phyloP scores from a whole-genome alignment of 202 grass and related monocot genomes.

The Saccharum hybrid region DNA sequence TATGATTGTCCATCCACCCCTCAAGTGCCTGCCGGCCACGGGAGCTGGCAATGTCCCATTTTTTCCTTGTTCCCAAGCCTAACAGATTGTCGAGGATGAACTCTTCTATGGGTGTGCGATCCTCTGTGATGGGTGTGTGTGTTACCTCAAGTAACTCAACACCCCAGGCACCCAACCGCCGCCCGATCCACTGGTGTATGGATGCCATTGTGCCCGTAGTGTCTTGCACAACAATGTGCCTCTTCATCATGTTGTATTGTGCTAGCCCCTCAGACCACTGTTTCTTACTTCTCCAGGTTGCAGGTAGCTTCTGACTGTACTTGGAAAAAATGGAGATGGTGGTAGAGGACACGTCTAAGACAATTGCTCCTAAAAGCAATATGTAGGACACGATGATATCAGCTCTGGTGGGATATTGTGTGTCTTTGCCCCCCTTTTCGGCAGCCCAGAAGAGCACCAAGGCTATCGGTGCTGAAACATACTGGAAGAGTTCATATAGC shows the following conservation, averaged over 20 bases:
- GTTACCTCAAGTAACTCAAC: not conserved
- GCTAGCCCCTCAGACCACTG: constrained; percentile 25
- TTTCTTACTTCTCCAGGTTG: not conserved
- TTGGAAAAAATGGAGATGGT: not conserved
- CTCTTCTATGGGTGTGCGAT: not conserved
- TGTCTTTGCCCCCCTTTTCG: not conserved
- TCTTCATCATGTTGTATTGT: constrained; percentile 29
- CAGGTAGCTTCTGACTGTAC: not conserved
- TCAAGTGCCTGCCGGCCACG: not conserved
- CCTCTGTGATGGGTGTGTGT: not conserved
- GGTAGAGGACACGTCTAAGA: not conserved
- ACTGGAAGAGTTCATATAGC: not conserved
- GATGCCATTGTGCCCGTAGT: not conserved
- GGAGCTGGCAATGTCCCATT: not conserved
- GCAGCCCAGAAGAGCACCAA: not conserved
- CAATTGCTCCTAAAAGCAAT: not conserved
- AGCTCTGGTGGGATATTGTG: not conserved
- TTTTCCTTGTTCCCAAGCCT: accelerated
- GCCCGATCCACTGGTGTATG: not conserved
- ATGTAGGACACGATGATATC: not conserved
- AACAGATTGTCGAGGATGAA: not conserved
- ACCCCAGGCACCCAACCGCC: not conserved
- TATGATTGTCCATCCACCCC: not conserved
- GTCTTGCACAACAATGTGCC: not conserved
- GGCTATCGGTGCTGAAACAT: not conserved